Evolutionary conservation across 2,329 filamentous ascomycete species (phyloP), one percentile per base, ranked within the genome.

Genomic region (Sarocladium strictum): DNA sequence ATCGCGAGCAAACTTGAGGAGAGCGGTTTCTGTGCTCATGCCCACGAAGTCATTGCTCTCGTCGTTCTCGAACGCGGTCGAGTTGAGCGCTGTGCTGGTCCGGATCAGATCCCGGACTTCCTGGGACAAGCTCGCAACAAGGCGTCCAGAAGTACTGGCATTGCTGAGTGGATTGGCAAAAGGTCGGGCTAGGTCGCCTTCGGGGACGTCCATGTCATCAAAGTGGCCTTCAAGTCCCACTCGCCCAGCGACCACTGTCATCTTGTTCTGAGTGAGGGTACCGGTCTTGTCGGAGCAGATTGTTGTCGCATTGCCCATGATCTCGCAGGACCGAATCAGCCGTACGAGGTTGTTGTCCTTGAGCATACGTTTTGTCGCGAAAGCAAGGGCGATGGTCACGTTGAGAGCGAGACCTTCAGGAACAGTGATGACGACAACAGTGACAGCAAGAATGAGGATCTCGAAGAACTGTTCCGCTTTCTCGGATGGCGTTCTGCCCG

Each of bases 201-300:
- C 53, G n/a, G 53, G 29, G 23, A 50, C 19, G 17, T 62, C 62
- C 2, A 55, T 59, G 41, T 64, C 63, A 14, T 63, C 63, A 35
- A 62, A 65, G 15, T 54, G 57, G 19, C 57, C 55, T 2, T 58
- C 58, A 5, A 56, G 49, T 4, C 78, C 76, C 33, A 79, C 49
- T n/a, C 74, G 76, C 2, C 77, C 79, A 50, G 74, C 72, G 14
- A 80, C 77, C 14, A 78, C 75, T 11, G 69, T 77, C 78, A 82
- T 82, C 60, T 76, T 76, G 58, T 81, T 81, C 57, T 79, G 74
- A 0, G 79, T 82, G 29, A 83, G 68, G 1, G 80, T 83, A 15
- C 80, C 80, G 0, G 79, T 83, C 62, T 83, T 83, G 61, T 83
- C 80, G 3, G 78, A 81, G 62, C 79, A 82, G 47, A 83, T 76